Percentiles rank a stretch among this genome's conserved stretches.
phyloP scores from a whole-genome alignment of 345 rosid genomes.

The Murraya koenigii region DNA sequence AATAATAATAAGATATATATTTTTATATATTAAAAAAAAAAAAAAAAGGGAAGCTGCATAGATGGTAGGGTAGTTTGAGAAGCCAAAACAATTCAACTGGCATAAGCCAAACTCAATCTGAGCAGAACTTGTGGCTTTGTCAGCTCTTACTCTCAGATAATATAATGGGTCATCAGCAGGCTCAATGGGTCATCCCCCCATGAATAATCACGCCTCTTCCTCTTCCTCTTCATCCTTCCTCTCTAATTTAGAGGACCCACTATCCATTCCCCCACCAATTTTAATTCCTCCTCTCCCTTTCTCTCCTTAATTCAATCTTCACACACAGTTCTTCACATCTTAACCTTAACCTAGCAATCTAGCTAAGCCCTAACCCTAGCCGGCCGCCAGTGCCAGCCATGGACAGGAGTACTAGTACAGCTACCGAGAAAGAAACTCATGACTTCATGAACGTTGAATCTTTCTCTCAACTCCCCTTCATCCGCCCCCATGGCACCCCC shows the following conservation, averaged over 20 bases:
- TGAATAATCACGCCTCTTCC: constrained; percentile 9
- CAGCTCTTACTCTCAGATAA: constrained; percentile 44
- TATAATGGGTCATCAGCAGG: constrained; percentile 25
- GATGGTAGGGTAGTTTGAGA: constrained; percentile 24
- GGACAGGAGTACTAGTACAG: constrained; percentile 4
- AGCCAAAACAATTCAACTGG: constrained; percentile 25
- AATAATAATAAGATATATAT: not conserved
- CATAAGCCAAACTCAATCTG: constrained; percentile 31
- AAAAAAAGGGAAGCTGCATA: constrained; percentile 5
- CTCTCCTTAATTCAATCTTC: not conserved
- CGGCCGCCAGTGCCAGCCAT: not conserved
- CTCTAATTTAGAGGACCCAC: constrained; percentile 14
- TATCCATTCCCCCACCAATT: not conserved
- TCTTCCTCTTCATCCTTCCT: not conserved
- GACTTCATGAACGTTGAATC: constrained; percentile 67
- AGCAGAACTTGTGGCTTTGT: constrained; percentile 46
- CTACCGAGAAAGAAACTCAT: constrained; percentile 43
- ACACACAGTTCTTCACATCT: not conserved
- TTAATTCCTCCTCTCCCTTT: not conserved
- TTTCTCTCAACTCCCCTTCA: constrained; percentile 60
- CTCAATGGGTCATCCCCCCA: constrained; percentile 24
- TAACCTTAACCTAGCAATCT: not conserved
- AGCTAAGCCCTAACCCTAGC: not conserved
- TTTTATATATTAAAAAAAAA: constrained; percentile 5
- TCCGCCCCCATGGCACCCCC: constrained; percentile 57